Percentiles rank a stretch among this genome's conserved stretches.
These are phyloP conservation scores for Porphyridium purpureum DNA, from an alignment of 23 red algal species.

Conservation along the genomic window DNA sequence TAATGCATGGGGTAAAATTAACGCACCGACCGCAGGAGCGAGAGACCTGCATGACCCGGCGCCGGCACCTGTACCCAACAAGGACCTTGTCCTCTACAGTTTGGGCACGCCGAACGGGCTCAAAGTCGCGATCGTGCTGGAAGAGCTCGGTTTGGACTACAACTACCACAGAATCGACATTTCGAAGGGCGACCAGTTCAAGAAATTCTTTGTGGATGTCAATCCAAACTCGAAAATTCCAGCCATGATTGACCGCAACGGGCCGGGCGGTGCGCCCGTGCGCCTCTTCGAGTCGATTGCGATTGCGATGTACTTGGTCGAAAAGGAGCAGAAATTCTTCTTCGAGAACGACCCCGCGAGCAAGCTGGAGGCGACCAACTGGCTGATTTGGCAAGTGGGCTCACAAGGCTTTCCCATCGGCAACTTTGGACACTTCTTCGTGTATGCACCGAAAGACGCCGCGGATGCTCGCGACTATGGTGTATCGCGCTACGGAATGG, in stretches of 20 bases:
- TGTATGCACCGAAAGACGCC: no score
- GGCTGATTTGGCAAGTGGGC: conserved; percentile 24
- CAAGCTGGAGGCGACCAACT: conserved; percentile 5
- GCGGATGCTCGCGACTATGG: conserved; percentile 22
- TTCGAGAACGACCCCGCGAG: conserved; percentile 5
- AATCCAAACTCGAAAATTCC: conserved; percentile 55
- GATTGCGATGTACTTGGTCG: conserved; percentile 42
- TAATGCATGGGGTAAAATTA: no score
- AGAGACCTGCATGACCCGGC: no score
- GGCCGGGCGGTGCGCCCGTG: conserved; percentile 6
- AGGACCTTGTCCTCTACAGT: no score
- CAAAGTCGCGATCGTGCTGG: conserved; percentile 46
- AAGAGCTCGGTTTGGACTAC: conserved; percentile 34
- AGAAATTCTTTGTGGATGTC: conserved; percentile 15
- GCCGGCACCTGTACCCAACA: no score
- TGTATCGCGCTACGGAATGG: conserved; percentile 24
- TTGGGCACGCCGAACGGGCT: conserved; percentile 45
- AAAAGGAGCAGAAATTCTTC: conserved; percentile 26
- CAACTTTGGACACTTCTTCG: conserved; percentile 9
- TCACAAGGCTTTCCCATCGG: conserved; percentile 18
- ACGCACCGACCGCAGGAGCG: no score
- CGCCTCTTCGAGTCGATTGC: conserved; percentile 42
- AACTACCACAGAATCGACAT: conserved; percentile 18
- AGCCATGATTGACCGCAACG: conserved; percentile 21
- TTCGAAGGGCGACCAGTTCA: conserved; percentile 25